Percentiles rank a stretch among this genome's conserved stretches.
These are phyloP conservation scores for Alloteropsis semialata DNA, from an alignment of 176 grass and related monocot species.

Conservation along the genomic window DNA sequence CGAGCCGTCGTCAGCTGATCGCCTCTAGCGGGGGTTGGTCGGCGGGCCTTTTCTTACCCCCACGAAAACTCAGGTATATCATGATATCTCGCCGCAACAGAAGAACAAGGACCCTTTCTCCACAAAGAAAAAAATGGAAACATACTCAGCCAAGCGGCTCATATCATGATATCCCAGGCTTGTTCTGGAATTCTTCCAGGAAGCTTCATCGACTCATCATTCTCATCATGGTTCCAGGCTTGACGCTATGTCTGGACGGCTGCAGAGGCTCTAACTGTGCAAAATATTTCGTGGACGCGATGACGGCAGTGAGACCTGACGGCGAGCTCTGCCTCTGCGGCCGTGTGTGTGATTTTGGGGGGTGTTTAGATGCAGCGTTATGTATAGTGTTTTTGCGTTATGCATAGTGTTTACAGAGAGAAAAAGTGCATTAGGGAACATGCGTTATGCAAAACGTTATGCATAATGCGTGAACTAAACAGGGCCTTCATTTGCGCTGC, in stretches of 20 bases:
- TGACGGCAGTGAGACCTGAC: neutral
- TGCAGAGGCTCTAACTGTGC: neutral
- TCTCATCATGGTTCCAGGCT: no score
- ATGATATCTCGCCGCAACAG: no score
- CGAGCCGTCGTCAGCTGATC: neutral
- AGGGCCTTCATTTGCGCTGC: neutral
- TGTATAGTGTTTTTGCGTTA: no score
- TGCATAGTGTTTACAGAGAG: no score
- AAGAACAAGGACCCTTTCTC: no score
- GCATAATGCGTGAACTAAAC: no score
- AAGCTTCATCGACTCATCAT: neutral
- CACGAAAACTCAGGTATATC: no score
- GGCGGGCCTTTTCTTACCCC: neutral
- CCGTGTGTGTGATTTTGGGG: no score
- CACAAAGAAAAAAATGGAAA: no score
- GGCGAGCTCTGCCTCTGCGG: neutral
- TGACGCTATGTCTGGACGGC: neutral
- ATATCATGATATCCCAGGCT: neutral
- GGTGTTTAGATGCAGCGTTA: no score
- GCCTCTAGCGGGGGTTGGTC: neutral
- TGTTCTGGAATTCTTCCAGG: neutral
- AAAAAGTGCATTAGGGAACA: no score
- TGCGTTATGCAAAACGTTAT: no score
- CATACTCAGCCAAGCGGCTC: neutral
- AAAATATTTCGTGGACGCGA: neutral